Evolutionary conservation across 208 protist genomes (phyloP), one percentile per base, ranked within the genome.

Genomic region (Polymyxa betae): DNA sequence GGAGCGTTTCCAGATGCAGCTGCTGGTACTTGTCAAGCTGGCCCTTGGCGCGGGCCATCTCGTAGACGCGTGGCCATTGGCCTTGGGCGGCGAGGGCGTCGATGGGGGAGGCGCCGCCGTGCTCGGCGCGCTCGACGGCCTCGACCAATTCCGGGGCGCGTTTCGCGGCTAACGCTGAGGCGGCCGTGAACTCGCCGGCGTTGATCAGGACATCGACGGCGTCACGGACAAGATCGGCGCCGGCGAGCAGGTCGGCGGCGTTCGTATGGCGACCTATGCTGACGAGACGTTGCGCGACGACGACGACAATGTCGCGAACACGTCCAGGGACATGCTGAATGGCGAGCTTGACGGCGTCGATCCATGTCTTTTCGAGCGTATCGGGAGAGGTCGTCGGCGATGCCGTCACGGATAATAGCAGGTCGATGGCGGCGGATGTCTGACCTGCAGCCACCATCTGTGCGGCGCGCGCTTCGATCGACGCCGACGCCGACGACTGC

Each of bases 171-270:
- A 92, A 72, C 88, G 10, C 24, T 29, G 68, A 45, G 24, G 93
- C 94, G 88, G 98, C 92, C 90, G 98, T 96, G 93, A 97, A 98
- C 93, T 97, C 94, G 78, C 95, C 94, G 1, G 94, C 97, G 77
- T 95, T 92, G 45, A 98, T 96, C 94, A 98, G 98, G 93, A 98
- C 96, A 90, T 98, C 96, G 93, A 98, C 96, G 20, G 97, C 97
- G 5, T 93, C 94, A 91, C 95, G 95, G 95, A 60, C 45, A 35
- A 52, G 5, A 60, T 90, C 68, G 88, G 88, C 77, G 29, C 88
- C 88, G 29, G 68, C 88, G 52, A 68, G 77, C n/a, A 93, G 38
- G 89, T 94, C 91, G 16, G 93, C 93, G n/a, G 93, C 93, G 91
- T 94, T 88, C 0, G 77, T 88, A 78, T 60, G 77, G 35, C 90